phyloP scores from a whole-genome alignment of 176 grass and related monocot genomes.

The Urochloa ruziziensis region DNA sequence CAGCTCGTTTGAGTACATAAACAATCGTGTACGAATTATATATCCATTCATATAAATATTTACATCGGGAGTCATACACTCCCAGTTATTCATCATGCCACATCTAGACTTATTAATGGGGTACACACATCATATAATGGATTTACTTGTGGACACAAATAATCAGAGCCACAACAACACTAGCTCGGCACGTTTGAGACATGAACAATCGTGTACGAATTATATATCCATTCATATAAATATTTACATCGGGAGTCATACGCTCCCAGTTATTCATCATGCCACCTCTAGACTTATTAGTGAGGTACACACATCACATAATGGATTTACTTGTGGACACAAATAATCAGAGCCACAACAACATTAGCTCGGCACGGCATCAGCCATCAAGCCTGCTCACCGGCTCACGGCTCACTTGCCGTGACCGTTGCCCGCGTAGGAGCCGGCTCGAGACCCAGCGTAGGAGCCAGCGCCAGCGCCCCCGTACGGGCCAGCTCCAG shows the following conservation, averaged over 20 bases:
- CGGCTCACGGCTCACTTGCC: constrained; percentile 34
- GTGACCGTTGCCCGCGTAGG: constrained; percentile 38
- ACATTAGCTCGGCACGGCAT: background rate
- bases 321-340: background rate
- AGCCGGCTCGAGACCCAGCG: constrained; percentile 35
- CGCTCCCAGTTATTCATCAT: background rate
- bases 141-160: too few species aligned
- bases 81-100: too few species aligned
- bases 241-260: background rate
- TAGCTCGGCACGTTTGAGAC: too few species aligned
- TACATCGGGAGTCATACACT: too few species aligned
- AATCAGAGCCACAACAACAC: too few species aligned
- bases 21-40: too few species aligned
- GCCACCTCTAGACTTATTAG: constrained; percentile 40
- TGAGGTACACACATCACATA: background rate
- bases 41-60: too few species aligned
- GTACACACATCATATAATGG: too few species aligned
- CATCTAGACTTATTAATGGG: too few species aligned
- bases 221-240: background rate
- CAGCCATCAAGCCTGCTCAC: too few species aligned
- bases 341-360: background rate
- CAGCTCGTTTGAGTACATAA: too few species aligned
- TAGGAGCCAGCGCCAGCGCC: constrained; percentile 30
- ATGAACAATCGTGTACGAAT: too few species aligned
- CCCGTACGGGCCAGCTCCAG: background rate